phyloP scores from a whole-genome alignment of 495 filamentous ascomycete species.

The Podospora pseudoanserina region DNA sequence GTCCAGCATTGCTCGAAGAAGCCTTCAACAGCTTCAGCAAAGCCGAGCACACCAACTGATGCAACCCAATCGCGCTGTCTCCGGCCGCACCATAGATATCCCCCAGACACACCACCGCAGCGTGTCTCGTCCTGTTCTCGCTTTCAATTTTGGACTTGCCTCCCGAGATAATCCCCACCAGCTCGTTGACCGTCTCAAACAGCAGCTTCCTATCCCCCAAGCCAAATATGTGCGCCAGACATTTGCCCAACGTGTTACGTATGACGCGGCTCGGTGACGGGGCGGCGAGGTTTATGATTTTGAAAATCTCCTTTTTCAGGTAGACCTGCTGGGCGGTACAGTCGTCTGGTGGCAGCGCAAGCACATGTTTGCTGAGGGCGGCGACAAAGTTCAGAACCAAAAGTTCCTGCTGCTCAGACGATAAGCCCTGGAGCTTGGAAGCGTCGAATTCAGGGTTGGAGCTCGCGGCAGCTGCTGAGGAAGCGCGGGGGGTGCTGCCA shows the following conservation, averaged over 20 bases:
- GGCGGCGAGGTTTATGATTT: slow-evolving; percentile 80
- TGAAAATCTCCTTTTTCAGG: slow-evolving; percentile 84
- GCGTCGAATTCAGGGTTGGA: slow-evolving; percentile 72
- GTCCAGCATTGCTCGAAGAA: slow-evolving; percentile 72
- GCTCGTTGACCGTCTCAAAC: slow-evolving; percentile 89
- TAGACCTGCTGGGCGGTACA: slow-evolving; percentile 83
- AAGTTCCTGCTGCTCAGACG: slow-evolving; percentile 93
- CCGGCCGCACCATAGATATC: slow-evolving; percentile 85
- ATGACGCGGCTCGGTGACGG: slow-evolving; percentile 85
- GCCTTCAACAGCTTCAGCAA: slow-evolving; percentile 77
- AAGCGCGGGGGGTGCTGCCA: slow-evolving; percentile 23
- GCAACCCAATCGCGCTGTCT: slow-evolving; percentile 86
- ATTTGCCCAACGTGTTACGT: slow-evolving; percentile 80
- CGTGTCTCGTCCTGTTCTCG: slow-evolving; percentile 65
- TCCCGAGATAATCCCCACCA: slow-evolving; percentile 68
- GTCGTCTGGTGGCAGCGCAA: slow-evolving; percentile 66
- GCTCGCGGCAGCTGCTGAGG: slow-evolving; percentile 34
- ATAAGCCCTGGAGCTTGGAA: slow-evolving; percentile 79
- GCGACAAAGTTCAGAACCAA: slow-evolving; percentile 87
- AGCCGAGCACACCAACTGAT: slow-evolving; percentile 65
- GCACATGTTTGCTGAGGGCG: slow-evolving; percentile 76
- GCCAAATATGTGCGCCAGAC: slow-evolving; percentile 76
- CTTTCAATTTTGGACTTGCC: slow-evolving; percentile 78
- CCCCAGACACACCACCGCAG: slow-evolving; percentile 82
- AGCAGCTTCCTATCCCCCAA: slow-evolving; percentile 89